Evolutionary conservation across 1,284 basidiomycete genomes (phyloP).

Genomic region (Ganoderma leucocontextum): DNA sequence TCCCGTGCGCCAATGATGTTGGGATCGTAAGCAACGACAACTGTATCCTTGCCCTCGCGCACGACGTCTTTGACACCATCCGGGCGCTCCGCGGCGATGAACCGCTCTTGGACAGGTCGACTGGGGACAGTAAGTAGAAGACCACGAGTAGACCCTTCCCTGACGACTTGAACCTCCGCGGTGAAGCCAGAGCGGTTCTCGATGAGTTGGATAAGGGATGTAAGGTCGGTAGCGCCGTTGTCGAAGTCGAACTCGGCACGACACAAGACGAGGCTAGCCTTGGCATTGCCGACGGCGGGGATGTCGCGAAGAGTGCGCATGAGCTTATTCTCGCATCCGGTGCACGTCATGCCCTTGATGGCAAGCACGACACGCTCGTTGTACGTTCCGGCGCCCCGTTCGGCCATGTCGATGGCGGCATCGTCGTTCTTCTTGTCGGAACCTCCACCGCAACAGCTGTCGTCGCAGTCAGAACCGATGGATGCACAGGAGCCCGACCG

Average conservation of each 20-base stretch:
- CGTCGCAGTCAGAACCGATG: constrained; percentile 33
- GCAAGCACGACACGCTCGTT: constrained; percentile 37
- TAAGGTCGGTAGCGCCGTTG: constrained; percentile 32
- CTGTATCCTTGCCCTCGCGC: constrained; percentile 32
- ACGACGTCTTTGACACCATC: constrained; percentile 33
- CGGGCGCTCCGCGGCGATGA: constrained; percentile 28
- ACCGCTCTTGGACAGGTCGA: constrained; percentile 24
- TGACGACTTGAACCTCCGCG: constrained; percentile 34
- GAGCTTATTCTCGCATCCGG: constrained; percentile 45
- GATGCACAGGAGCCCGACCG: constrained; percentile 21
- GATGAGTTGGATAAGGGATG: constrained; percentile 36
- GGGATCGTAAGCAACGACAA: constrained; percentile 37
- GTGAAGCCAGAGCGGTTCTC: constrained; percentile 43
- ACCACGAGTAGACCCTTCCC: constrained; percentile 28
- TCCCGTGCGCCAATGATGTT: constrained; percentile 38
- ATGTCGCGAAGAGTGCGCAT: constrained; percentile 37
- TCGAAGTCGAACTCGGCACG: constrained; percentile 44
- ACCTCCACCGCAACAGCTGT: constrained; percentile 25
- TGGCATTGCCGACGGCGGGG: constrained; percentile 37
- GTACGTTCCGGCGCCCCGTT: constrained; percentile 20
- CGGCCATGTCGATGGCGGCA: constrained; percentile 25
- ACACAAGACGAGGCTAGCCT: constrained; percentile 44
- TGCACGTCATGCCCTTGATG: constrained; percentile 45
- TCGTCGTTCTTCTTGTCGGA: constrained; percentile 26
- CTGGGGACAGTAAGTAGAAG: constrained; percentile 33